Evolutionary conservation across 306 rosid species (phyloP).

Genomic region (Alnus glutinosa): DNA sequence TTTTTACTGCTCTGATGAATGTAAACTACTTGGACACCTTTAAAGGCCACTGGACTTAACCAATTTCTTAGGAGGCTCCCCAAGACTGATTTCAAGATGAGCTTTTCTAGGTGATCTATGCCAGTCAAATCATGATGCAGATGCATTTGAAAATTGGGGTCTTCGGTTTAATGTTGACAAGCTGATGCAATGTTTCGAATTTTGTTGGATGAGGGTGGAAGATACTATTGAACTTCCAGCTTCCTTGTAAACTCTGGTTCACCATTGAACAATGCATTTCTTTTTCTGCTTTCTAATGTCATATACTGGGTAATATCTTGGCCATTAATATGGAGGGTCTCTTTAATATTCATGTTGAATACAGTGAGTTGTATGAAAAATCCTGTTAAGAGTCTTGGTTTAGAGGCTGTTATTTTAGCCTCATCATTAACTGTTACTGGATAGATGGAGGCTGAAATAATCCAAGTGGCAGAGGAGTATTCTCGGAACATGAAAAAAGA

Average conservation of each 20-base stretch:
- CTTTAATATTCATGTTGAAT: background rate
- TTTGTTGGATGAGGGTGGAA: background rate
- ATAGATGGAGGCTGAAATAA: background rate
- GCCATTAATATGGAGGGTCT: background rate
- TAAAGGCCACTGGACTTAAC: background rate
- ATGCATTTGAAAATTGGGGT: background rate
- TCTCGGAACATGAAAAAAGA: background rate
- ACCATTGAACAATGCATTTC: background rate
- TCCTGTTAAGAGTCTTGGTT: background rate
- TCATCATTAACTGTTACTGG: too few relatives aligned
- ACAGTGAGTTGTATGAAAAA: background rate
- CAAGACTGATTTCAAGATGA: background rate
- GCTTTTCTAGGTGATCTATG: background rate
- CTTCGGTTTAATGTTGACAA: background rate
- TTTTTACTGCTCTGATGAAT: slow-evolving; percentile 9
- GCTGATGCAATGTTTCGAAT: background rate
- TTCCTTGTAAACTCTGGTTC: background rate
- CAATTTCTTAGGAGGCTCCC: background rate
- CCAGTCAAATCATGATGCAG: background rate
- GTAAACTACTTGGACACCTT: slow-evolving; percentile 8
- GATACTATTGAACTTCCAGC: background rate
- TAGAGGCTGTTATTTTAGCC: background rate
- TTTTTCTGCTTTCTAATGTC: background rate
- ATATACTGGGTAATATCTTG: background rate
- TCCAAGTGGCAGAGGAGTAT: background rate